phyloP scores from a whole-genome alignment of 2,329 filamentous ascomycete genomes.

The Kalaharituber pfeilii region DNA sequence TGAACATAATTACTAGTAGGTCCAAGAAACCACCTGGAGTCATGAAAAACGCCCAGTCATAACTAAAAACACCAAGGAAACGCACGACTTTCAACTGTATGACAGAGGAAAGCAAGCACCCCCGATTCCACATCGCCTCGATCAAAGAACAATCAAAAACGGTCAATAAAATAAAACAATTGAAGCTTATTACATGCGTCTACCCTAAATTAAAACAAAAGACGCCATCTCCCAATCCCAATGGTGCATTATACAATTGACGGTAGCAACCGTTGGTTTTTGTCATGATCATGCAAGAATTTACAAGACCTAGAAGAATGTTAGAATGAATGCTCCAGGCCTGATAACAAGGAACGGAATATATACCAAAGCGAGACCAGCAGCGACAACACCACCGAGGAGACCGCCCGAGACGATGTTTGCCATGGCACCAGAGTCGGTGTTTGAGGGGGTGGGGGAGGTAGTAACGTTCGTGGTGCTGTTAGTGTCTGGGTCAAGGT shows the following conservation, averaged over 20 bases:
- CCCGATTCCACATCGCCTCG: background rate
- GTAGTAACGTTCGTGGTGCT: slow-evolving; percentile 6
- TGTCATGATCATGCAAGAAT: slow-evolving; percentile 4
- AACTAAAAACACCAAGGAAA: background rate
- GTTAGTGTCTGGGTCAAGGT: slow-evolving; percentile 4
- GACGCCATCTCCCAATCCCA: slow-evolving; percentile 1
- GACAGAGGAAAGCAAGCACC: background rate
- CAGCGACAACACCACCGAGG: slow-evolving; percentile 21
- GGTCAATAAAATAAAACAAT: slow-evolving; percentile 3
- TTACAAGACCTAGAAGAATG: slow-evolving; percentile 15
- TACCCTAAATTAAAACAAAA: slow-evolving; percentile 1
- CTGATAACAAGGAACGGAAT: background rate
- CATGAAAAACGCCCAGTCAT: slow-evolving; percentile 2
- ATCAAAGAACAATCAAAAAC: background rate
- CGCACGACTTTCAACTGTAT: background rate
- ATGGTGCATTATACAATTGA: slow-evolving; percentile 3
- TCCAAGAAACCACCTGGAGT: background rate
- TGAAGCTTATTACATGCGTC: slow-evolving; percentile 3
- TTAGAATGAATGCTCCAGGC: slow-evolving; percentile 2
- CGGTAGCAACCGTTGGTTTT: background rate
- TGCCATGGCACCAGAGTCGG: slow-evolving; percentile 14
- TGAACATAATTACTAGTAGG: background rate
- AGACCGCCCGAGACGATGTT: slow-evolving; percentile 22
- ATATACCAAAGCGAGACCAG: slow-evolving; percentile 21
- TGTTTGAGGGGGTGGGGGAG: background rate